These are phyloP conservation scores for Puya raimondii DNA, from an alignment of 176 grass and related monocot species.

Conservation along the genomic window DNA sequence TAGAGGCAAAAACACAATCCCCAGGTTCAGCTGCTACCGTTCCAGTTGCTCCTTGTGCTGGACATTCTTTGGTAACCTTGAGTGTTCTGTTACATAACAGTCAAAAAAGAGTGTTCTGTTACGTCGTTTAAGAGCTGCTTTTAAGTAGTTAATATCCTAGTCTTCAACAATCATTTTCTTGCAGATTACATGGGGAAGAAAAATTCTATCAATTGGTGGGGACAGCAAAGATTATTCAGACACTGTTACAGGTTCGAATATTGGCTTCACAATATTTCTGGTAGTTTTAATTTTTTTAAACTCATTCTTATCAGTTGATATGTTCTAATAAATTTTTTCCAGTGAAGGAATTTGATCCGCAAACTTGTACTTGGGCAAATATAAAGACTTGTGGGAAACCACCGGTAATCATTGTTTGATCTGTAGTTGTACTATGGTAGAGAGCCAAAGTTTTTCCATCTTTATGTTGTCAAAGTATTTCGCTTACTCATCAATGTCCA, in stretches of 20 bases:
- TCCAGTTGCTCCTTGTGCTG: slow-evolving; percentile 72
- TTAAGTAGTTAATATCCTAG: not conserved
- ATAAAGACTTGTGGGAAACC: slow-evolving; percentile 79
- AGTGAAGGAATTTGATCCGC: slow-evolving; percentile 99
- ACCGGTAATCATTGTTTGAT: slow-evolving; percentile 65
- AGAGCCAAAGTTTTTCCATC: not conserved
- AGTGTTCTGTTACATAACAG: not conserved
- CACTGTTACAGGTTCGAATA: slow-evolving; percentile 68
- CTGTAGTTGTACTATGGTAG: not conserved
- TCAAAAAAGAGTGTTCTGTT: not conserved
- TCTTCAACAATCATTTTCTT: slow-evolving; percentile 13
- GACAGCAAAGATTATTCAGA: slow-evolving; percentile 91
- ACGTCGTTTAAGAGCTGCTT: not conserved
- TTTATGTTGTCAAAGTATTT: slow-evolving; percentile 10
- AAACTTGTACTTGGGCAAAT: slow-evolving; percentile 82
- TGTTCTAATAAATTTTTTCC: slow-evolving; percentile 40
- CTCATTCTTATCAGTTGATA: not conserved
- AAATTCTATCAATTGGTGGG: slow-evolving; percentile 77
- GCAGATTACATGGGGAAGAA: slow-evolving; percentile 78
- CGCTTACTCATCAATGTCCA: not conserved
- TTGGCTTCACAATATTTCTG: slow-evolving; percentile 10
- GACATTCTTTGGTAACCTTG: slow-evolving; percentile 85
- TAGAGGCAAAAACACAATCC: slow-evolving; percentile 73
- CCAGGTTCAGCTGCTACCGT: slow-evolving; percentile 35
- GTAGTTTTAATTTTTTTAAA: slow-evolving; percentile 7